These are phyloP conservation scores for Beauveria varroae DNA, from an alignment of 2,329 filamentous ascomycete species.

Conservation along the genomic window DNA sequence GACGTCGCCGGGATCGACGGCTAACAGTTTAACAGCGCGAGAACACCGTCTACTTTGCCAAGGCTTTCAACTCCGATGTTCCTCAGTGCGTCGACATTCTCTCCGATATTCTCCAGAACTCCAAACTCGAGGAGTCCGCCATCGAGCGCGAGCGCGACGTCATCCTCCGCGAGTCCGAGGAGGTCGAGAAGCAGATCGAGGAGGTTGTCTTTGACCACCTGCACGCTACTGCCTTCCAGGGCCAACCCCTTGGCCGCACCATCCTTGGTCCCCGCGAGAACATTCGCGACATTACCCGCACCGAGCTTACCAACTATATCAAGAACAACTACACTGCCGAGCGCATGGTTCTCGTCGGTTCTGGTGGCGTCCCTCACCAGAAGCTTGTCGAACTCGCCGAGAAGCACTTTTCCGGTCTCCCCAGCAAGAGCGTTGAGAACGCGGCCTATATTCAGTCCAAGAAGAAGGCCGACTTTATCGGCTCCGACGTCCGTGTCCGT, in stretches of 20 bases:
- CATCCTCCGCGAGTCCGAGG: conserved; percentile 96
- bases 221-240: conserved; percentile 95
- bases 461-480: conserved; percentile 88
- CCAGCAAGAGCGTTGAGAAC: conserved; percentile 66
- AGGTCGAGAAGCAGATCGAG: conserved; percentile 99
- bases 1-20: conserved; percentile 13
- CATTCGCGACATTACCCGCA: conserved; percentile 89
- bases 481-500: conserved; percentile 89
- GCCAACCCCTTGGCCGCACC: conserved; percentile 91
- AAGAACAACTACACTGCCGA: conserved; percentile 99
- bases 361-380: conserved; percentile 88
- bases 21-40: conserved; percentile 59
- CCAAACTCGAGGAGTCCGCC: conserved; percentile 85
- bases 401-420: conserved; percentile 83
- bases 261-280: conserved; percentile 97
- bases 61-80: conserved; percentile 96
- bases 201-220: conserved; percentile 99
- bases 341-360: conserved; percentile 96
- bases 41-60: conserved; percentile 99
- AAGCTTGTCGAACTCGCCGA: conserved; percentile 93
- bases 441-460: conserved; percentile 72
- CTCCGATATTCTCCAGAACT: conserved; percentile 98
- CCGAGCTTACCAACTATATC: conserved; percentile 92
- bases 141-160: conserved; percentile 98
- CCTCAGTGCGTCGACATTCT: conserved; percentile 96